A percentile compares a stretch with the other conserved stretches of the same genome.
Evolutionary conservation across 2,329 filamentous ascomycete genomes (phyloP).

Genomic region (Epicoccum sorghinum): DNA sequence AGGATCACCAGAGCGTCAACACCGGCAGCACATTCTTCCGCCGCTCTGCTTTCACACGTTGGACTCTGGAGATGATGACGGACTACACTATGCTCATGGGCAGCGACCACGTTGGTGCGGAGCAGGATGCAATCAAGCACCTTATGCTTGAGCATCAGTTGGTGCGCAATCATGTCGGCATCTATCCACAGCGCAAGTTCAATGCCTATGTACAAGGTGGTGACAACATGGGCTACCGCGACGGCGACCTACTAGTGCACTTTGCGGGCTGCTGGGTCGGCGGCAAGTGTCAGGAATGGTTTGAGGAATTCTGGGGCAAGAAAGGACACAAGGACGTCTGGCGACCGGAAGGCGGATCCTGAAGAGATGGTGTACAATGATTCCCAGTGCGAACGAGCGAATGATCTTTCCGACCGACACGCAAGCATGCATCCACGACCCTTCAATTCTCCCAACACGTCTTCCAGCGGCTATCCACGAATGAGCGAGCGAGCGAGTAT

Average conservation of each 20-base stretch:
- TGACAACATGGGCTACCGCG: slow-evolving; percentile 46
- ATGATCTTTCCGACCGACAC: slow-evolving; percentile 7
- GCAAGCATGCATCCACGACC: slow-evolving; percentile 9
- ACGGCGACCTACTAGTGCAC: slow-evolving; percentile 50
- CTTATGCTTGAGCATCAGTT: slow-evolving; percentile 44
- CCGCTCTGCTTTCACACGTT: slow-evolving; percentile 45
- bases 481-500: background rate
- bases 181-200: slow-evolving; percentile 47
- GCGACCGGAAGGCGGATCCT: slow-evolving; percentile 19
- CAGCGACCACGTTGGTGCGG: slow-evolving; percentile 39
- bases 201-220: slow-evolving; percentile 48
- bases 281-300: slow-evolving; percentile 42
- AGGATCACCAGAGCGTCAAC: slow-evolving; percentile 51
- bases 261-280: slow-evolving; percentile 51
- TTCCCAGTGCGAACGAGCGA: slow-evolving; percentile 5
- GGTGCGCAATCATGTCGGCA: slow-evolving; percentile 46
- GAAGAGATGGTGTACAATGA: background rate
- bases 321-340: slow-evolving; percentile 32
- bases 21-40: slow-evolving; percentile 50
- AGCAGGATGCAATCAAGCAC: slow-evolving; percentile 47
- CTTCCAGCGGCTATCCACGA: background rate
- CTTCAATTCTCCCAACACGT: background rate
- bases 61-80: slow-evolving; percentile 49
- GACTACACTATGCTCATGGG: slow-evolving; percentile 47
- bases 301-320: slow-evolving; percentile 46